Evolutionary conservation across 2,329 filamentous ascomycete genomes (phyloP).

Genomic region (Verticillium longisporum): DNA sequence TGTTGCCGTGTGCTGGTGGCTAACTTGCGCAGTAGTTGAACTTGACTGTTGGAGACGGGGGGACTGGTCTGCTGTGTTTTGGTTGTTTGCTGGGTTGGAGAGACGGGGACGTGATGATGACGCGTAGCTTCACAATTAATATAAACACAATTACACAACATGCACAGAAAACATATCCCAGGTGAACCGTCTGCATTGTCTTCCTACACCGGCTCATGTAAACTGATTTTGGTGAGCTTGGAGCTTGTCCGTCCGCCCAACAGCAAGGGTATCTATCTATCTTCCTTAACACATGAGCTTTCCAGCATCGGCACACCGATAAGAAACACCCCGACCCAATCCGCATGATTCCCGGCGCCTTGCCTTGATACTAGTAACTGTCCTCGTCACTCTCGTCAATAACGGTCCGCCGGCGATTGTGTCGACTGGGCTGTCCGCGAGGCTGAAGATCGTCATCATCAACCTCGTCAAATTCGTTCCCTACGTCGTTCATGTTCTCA

Average conservation of each 20-base stretch:
- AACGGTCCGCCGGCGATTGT: constrained; percentile 6
- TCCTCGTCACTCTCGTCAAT: constrained; percentile 17
- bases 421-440: background rate
- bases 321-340: too few species aligned
- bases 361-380: background rate
- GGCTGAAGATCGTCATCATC: constrained; percentile 3
- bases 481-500: background rate
- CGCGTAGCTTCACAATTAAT: background rate
- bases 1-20: background rate
- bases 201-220: too few species aligned
- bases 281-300: too few species aligned
- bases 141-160: too few species aligned
- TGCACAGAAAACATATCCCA: too few species aligned
- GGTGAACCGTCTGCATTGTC: too few species aligned
- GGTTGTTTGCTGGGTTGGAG: background rate
- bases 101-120: background rate
- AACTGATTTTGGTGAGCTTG: background rate
- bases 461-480: constrained; percentile 2
- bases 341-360: too few species aligned
- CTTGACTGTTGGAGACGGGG: background rate
- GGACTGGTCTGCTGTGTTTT: background rate
- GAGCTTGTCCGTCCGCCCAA: background rate
- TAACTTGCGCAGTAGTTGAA: background rate
- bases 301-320: too few species aligned
- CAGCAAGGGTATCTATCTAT: background rate